phyloP scores from a whole-genome alignment of 73 alveolate genomes.

The Effrenium voratum region DNA sequence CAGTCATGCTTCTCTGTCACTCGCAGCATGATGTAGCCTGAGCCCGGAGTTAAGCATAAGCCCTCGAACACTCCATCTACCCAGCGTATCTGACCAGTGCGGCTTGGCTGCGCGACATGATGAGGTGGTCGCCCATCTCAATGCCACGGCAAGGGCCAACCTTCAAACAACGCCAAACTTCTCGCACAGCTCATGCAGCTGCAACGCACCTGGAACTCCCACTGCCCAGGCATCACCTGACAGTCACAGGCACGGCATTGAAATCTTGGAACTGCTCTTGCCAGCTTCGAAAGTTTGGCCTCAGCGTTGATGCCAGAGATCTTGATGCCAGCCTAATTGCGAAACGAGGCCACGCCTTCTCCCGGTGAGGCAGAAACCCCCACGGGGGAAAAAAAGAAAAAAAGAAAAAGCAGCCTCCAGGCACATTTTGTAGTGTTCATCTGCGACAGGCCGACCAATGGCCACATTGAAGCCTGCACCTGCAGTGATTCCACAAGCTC shows the following conservation, averaged over 20 bases:
- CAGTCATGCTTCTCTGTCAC: slow-evolving; percentile 86
- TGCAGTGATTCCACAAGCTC: no score
- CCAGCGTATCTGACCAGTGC: no score
- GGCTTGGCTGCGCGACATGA: slow-evolving; percentile 97
- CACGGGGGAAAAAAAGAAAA: no score
- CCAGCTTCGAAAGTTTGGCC: no score
- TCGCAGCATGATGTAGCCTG: slow-evolving; percentile 94
- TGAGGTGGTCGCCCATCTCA: slow-evolving; percentile 97
- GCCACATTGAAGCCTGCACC: slow-evolving; percentile 97
- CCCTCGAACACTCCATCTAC: slow-evolving; percentile 57
- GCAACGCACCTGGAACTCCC: slow-evolving; percentile 97
- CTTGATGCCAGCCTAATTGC: slow-evolving; percentile 96
- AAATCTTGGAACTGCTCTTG: background rate
- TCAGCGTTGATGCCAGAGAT: slow-evolving; percentile 98
- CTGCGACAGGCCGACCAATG: slow-evolving; percentile 97
- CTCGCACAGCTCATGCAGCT: no score
- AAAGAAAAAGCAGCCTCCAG: slow-evolving; percentile 66
- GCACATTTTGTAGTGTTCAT: slow-evolving; percentile 96
- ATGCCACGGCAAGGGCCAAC: slow-evolving; percentile 98
- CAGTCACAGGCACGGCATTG: slow-evolving; percentile 38
- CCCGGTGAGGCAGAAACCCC: no score
- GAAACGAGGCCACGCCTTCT: no score
- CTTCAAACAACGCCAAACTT: no score
- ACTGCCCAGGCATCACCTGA: slow-evolving; percentile 98
- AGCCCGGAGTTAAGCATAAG: background rate